These are phyloP conservation scores for Saturnispora serradocipensis DNA, from an alignment of 805 yeast genomes.

Conservation along the genomic window DNA sequence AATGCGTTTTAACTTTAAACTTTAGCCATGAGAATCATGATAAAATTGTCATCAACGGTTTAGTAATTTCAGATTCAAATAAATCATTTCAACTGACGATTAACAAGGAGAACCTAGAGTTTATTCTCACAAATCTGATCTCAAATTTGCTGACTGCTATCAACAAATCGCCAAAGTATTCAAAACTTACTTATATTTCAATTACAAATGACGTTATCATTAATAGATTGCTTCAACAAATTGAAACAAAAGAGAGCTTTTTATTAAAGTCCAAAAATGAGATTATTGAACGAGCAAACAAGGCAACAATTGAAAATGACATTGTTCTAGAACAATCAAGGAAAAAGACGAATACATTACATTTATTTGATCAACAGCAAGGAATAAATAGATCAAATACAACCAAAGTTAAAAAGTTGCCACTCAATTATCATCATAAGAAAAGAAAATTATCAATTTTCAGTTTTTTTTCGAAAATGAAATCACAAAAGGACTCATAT, in stretches of 20 bases:
- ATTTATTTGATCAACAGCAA: neutral
- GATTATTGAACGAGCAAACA: constrained; percentile 9
- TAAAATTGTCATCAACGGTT: constrained; percentile 20
- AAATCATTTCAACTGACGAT: constrained; percentile 20
- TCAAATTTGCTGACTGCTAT: constrained; percentile 10
- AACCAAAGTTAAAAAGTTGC: constrained; percentile 5
- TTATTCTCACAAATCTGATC: constrained; percentile 28
- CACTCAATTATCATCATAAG: neutral
- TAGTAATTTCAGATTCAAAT: constrained; percentile 18
- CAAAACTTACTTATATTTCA: constrained; percentile 22
- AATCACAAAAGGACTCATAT: neutral
- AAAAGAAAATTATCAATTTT: constrained; percentile 6
- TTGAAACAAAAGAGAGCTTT: neutral
- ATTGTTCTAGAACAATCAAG: constrained; percentile 3
- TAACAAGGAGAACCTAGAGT: constrained; percentile 26
- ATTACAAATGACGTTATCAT: constrained; percentile 23
- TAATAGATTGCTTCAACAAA: constrained; percentile 7
- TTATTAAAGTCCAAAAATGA: neutral
- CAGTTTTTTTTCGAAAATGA: neutral
- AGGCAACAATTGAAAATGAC: constrained; percentile 9
- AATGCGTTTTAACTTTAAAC: constrained; percentile 20
- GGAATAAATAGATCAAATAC: constrained; percentile 6
- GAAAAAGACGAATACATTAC: neutral
- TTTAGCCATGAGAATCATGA: constrained; percentile 13
- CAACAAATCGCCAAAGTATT: constrained; percentile 25